Conservation (phyloP, 345 rosid species). For the Populus alba region DNA sequence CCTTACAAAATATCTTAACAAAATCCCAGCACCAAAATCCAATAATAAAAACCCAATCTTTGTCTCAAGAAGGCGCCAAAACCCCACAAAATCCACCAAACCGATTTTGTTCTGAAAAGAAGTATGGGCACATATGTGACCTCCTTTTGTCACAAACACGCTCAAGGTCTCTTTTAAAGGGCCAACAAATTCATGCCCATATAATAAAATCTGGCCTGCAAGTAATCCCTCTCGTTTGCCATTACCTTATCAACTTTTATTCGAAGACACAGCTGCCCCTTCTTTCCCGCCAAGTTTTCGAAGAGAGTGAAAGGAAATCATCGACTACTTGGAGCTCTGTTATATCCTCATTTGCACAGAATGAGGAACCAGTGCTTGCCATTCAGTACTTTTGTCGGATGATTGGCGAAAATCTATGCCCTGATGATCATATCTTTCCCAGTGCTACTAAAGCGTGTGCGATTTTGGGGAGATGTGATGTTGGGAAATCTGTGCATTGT, state of each 20-base stretch:
- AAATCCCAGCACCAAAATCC: neutral
- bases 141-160: slow-evolving; percentile 61
- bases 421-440: slow-evolving; percentile 79
- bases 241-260: slow-evolving; percentile 84
- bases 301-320: slow-evolving; percentile 45
- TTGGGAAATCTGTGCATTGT: slow-evolving; percentile 63
- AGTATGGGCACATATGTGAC: slow-evolving; percentile 46
- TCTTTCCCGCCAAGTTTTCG: slow-evolving; percentile 50
- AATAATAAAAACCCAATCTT: neutral
- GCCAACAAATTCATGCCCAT: slow-evolving; percentile 75
- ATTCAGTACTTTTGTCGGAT: slow-evolving; percentile 60
- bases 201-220: slow-evolving; percentile 66
- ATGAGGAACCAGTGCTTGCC: slow-evolving; percentile 72
- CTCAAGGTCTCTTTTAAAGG: slow-evolving; percentile 48
- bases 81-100: neutral
- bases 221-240: slow-evolving; percentile 60
- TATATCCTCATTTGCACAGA: slow-evolving; percentile 75
- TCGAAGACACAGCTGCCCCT: slow-evolving; percentile 73
- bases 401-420: slow-evolving; percentile 40
- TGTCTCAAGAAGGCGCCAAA: neutral
- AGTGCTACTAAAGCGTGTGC: slow-evolving; percentile 75
- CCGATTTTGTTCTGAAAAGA: slow-evolving; percentile 28
- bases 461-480: slow-evolving; percentile 49
- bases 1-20: neutral
- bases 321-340: slow-evolving; percentile 90